phyloP scores from a whole-genome alignment of 176 grass and related monocot species.

The Lolium multiflorum region DNA sequence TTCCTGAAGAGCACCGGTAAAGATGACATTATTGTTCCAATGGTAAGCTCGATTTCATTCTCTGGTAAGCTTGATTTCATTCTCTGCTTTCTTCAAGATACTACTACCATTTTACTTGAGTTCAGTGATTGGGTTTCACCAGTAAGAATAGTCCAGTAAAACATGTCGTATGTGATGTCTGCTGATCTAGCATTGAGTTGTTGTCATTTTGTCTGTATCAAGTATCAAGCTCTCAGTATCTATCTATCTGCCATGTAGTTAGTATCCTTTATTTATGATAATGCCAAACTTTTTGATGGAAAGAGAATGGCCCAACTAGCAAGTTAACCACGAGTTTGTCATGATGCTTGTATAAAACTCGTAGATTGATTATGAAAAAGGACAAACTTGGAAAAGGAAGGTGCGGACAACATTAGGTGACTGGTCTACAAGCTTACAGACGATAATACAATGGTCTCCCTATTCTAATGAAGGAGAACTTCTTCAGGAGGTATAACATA shows the following conservation, averaged over 20 bases:
- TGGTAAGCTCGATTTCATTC: constrained; percentile 60
- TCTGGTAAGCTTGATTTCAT: constrained; percentile 59
- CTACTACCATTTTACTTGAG: constrained; percentile 21
- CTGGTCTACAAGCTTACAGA: constrained; percentile 79
- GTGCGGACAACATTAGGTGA: constrained; percentile 57
- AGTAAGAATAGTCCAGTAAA: neutral
- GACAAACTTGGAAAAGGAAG: constrained; percentile 70
- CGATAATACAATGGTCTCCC: constrained; percentile 80
- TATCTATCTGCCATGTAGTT: neutral
- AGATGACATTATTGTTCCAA: constrained; percentile 97
- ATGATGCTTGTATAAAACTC: constrained; percentile 40
- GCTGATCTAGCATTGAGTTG: neutral
- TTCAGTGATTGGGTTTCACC: neutral
- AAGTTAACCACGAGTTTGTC: neutral
- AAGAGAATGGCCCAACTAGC: neutral
- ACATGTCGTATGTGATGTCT: neutral
- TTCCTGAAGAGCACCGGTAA: constrained; percentile 83
- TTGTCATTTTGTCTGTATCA: neutral
- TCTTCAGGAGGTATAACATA: constrained; percentile 75
- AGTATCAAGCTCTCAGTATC: neutral
- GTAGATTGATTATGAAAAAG: constrained; percentile 96
- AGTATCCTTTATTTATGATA: neutral
- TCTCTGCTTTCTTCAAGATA: constrained; percentile 5
- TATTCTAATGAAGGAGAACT: constrained; percentile 91
- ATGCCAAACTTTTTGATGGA: neutral